These are phyloP conservation scores for Phytophthora melonis DNA, from an alignment of 352 stramenopile genomes.

Conservation along the genomic window DNA sequence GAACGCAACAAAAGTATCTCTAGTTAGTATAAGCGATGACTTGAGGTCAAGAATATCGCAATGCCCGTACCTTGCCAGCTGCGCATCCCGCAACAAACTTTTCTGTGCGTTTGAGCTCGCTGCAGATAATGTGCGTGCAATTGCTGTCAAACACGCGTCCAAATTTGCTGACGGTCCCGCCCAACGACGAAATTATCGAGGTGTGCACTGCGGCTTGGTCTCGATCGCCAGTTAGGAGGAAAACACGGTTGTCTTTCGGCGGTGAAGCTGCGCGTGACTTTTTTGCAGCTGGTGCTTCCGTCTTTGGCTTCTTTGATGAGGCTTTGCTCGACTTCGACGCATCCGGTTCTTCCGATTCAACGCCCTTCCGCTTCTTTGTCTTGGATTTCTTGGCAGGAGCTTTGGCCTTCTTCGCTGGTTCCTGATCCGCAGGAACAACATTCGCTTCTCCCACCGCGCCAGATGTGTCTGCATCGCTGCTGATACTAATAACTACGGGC, in stretches of 20 bases:
- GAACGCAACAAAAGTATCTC: slow-evolving; percentile 9
- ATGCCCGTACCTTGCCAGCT: slow-evolving; percentile 71
- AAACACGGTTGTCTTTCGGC: slow-evolving; percentile 43
- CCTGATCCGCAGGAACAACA: slow-evolving; percentile 6
- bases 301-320: slow-evolving; percentile 43
- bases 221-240: slow-evolving; percentile 79
- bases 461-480: slow-evolving; percentile 28
- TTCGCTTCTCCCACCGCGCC: slow-evolving; percentile 10
- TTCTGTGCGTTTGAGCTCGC: slow-evolving; percentile 87
- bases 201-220: slow-evolving; percentile 81
- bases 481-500: slow-evolving; percentile 29
- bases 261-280: slow-evolving; percentile 14
- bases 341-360: slow-evolving; percentile 22
- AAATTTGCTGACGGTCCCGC: slow-evolving; percentile 69
- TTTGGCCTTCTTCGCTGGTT: slow-evolving; percentile 29
- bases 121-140: slow-evolving; percentile 90
- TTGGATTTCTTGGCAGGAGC: slow-evolving; percentile 29
- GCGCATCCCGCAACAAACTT: slow-evolving; percentile 89
- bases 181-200: slow-evolving; percentile 76
- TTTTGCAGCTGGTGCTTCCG: slow-evolving; percentile 24
- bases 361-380: slow-evolving; percentile 41
- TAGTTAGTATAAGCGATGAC: slow-evolving; percentile 7
- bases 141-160: slow-evolving; percentile 72
- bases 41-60: background rate
- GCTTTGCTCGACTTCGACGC: slow-evolving; percentile 19